A percentile compares a stretch with the other conserved stretches of the same genome.
Evolutionary conservation across 805 yeast genomes (phyloP).

Genomic region (Myxozyma nipponensis): DNA sequence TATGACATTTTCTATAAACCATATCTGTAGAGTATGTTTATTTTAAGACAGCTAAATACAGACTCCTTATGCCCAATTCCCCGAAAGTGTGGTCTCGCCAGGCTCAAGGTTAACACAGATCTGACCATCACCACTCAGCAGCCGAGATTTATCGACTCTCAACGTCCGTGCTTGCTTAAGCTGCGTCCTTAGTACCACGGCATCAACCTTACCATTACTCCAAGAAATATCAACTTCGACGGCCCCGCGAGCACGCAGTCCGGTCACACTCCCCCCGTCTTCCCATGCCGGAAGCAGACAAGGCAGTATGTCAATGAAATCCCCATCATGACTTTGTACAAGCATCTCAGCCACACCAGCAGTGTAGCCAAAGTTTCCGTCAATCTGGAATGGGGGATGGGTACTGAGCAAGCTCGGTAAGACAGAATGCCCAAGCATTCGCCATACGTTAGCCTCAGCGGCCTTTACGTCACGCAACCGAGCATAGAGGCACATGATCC

Average conservation of each 20-base stretch:
- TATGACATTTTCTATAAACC: too few relatives aligned
- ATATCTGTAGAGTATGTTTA: too few relatives aligned
- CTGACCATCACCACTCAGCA: too few relatives aligned
- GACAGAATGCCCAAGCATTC: constrained; percentile 7
- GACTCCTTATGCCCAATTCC: too few relatives aligned
- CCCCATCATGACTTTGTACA: neutral
- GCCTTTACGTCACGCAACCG: neutral
- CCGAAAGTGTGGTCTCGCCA: too few relatives aligned
- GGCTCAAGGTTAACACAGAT: too few relatives aligned
- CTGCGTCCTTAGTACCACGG: too few relatives aligned
- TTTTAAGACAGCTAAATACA: too few relatives aligned
- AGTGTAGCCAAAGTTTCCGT: constrained; percentile 17
- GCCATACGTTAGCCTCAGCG: neutral
- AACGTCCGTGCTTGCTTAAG: too few relatives aligned
- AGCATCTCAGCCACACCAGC: constrained; percentile 14
- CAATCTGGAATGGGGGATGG: constrained; percentile 14
- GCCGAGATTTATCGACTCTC: too few relatives aligned
- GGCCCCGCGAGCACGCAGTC: neutral
- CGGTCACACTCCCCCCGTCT: neutral
- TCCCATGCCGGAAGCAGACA: neutral
- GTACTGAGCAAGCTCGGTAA: constrained; percentile 8
- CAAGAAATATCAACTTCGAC: neutral
- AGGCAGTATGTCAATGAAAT: neutral
- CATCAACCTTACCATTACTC: neutral
- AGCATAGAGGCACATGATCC: neutral